Evolutionary conservation across 257 asterid genomes (phyloP).

Genomic region (Solanum clarkiae): DNA sequence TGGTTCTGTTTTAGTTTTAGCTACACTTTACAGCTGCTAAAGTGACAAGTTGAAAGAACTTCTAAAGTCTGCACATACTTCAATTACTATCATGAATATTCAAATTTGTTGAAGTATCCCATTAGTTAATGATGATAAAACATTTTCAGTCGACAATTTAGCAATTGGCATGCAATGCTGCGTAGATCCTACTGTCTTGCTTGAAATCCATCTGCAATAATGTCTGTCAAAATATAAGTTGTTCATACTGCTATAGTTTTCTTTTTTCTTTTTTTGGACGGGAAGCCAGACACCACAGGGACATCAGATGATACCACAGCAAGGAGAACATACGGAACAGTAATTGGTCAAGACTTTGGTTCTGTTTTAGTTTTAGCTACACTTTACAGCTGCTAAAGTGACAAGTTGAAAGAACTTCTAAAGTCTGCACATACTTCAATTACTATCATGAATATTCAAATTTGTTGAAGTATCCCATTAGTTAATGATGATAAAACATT

Average conservation of each 20-base stretch:
- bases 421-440: not conserved
- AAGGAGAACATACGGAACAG: not conserved
- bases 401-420: not conserved
- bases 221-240: not conserved
- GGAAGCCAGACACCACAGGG: not conserved
- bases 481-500: not conserved
- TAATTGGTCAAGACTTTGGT: not conserved
- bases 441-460: not conserved
- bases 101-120: not conserved
- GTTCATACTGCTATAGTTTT: not conserved
- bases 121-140: not conserved
- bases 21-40: not conserved
- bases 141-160: not conserved
- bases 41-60: not conserved
- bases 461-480: not conserved
- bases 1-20: not conserved
- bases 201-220: not conserved
- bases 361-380: not conserved
- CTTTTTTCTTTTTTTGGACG: not conserved
- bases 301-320: not conserved
- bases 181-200: not conserved
- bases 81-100: not conserved
- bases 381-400: not conserved
- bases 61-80: not conserved
- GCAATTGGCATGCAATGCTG: not conserved